A percentile compares a stretch with the other conserved stretches of the same genome.
phyloP scores from a whole-genome alignment of 116 monocot genomes.

The Cymodocea nodosa region DNA sequence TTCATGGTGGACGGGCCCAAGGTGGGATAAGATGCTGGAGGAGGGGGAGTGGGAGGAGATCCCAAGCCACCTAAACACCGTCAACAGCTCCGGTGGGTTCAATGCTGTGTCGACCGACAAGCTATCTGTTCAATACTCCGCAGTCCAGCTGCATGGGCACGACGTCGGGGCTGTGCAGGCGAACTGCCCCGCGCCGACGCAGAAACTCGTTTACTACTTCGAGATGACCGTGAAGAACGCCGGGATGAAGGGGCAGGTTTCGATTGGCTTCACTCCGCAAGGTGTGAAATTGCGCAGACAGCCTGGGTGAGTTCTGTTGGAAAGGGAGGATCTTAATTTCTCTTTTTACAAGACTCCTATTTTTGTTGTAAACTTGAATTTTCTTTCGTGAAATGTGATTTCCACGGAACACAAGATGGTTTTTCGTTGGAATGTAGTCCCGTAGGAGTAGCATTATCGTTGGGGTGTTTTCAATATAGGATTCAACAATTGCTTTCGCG shows the following conservation, averaged over 20 bases:
- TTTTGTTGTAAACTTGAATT: neutral
- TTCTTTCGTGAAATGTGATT: neutral
- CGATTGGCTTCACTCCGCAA: conserved; percentile 36
- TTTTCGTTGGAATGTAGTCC: no score
- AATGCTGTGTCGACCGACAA: conserved; percentile 53
- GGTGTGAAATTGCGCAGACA: conserved; percentile 47
- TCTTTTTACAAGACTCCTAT: neutral
- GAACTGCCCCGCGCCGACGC: conserved; percentile 42
- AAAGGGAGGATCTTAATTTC: neutral
- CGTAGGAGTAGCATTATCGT: no score
- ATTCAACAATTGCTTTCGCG: no score
- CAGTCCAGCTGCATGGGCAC: conserved; percentile 33
- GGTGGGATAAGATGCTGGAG: conserved; percentile 11
- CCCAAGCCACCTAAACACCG: conserved; percentile 54
- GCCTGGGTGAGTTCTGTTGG: conserved; percentile 36
- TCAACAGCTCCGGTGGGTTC: conserved; percentile 63
- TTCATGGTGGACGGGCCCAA: conserved; percentile 18
- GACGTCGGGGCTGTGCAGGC: conserved; percentile 73
- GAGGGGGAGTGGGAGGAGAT: conserved; percentile 35
- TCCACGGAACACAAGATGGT: no score
- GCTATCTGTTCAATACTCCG: conserved; percentile 43
- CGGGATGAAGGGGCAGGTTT: conserved; percentile 36
- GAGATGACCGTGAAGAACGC: conserved; percentile 64
- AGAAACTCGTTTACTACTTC: conserved; percentile 46
- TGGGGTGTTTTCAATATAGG: no score